Conservation (phyloP, 2,329 filamentous ascomycete genomes). For the Nothopassalora personata region DNA sequence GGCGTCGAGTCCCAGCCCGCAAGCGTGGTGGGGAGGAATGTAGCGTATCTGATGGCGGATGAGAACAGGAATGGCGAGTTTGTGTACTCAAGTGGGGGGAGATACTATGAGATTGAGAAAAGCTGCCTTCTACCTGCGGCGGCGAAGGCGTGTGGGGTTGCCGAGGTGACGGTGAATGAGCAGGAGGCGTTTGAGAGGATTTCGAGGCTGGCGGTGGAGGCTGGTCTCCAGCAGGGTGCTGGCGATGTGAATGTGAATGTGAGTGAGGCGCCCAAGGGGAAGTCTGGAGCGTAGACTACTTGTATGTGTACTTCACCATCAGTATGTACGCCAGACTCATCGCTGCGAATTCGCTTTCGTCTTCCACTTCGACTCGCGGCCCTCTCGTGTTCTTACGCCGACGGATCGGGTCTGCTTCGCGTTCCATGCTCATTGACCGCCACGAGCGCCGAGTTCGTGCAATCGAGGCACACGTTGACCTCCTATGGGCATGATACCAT, state of each 20-base stretch:
- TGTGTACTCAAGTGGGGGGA: conserved; percentile 47
- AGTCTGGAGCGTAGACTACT: background rate
- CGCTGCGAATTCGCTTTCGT: background rate
- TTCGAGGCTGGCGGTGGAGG: background rate
- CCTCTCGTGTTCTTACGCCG: background rate
- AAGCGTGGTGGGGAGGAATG: conserved; percentile 46
- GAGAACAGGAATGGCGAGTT: conserved; percentile 46
- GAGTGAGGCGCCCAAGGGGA: background rate
- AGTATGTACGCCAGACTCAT: background rate
- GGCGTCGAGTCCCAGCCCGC: conserved; percentile 43
- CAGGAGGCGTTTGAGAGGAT: conserved; percentile 11
- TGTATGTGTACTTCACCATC: background rate
- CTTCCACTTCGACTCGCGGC: background rate
- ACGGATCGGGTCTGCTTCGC: background rate
- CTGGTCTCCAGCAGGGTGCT: background rate
- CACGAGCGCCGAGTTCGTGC: background rate
- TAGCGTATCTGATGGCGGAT: conserved; percentile 49
- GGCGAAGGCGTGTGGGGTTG: conserved; percentile 5
- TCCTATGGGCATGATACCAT: background rate
- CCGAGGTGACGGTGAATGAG: conserved; percentile 4
- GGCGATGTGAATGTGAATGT: too few relatives aligned
- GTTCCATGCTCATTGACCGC: background rate
- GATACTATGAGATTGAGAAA: conserved; percentile 52
- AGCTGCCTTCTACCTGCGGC: conserved; percentile 21
- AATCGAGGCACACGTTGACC: background rate